Base-by-base conservation (phyloP, 352 stramenopile genomes). In the Pythium sukuiense region DNA sequence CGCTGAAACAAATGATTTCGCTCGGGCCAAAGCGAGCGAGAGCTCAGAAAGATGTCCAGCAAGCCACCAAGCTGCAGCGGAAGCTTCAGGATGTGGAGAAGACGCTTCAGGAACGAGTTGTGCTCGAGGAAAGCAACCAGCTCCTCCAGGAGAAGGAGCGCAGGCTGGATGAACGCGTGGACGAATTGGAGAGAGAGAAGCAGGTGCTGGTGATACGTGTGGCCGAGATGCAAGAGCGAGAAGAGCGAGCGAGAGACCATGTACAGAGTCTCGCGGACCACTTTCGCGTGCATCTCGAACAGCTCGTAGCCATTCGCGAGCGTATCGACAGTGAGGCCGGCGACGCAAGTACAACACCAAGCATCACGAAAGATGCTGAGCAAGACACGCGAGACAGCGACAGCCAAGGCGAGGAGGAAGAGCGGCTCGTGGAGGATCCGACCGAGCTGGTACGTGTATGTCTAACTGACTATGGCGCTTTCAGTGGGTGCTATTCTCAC, bases 301-400 rank as follows among this genome's bases (percentile, higher is more conserved):
- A 79, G 35, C 74, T 91, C 30, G 80, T 89, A 26, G 78, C 74
- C 4, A 65, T 90, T 37, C 80, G 80, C 5, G 78, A 90, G 52
- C 76, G 53, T 6, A 60, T 88, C 16, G 82, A 86, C 35, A 32
- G 26, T 11, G 59, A 16, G 20, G 45, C 18, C 26, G 39, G 26
- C 14, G 26, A 24, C 39, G 20, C 35, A 14, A 32, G 13, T 27
- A 16, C 30, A 24, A 35, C 11, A 13, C 3, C 52, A 2, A 37
- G 16, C 37, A 55, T 43, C 11, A 14, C 35, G 33, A 43, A 62
- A 52, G 45, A 48, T 26, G 41, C 59, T 13, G 32, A 69, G 6
- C 7, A 58, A 27, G 26, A 27, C 13, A 33, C 55, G 2, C 20
- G 16, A 12, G 18, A 35, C 11, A 4, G 18, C n/a, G 24, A 35